Base-by-base conservation (phyloP, 2,329 filamentous ascomycete genomes). In the Triangularia verruculosa region DNA sequence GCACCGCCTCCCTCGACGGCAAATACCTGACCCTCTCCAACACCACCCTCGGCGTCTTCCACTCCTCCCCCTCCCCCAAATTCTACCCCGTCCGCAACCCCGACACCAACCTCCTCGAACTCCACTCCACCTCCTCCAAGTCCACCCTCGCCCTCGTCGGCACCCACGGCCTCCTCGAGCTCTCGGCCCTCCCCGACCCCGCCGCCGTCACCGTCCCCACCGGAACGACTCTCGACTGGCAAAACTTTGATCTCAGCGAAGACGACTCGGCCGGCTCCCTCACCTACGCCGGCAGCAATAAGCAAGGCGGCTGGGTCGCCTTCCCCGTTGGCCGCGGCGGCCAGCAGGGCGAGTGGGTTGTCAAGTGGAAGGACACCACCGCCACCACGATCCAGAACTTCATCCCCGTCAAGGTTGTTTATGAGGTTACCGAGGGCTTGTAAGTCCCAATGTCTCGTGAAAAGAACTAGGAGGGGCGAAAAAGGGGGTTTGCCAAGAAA, bases 341-440 rank as follows among this genome's bases (percentile, higher is more conserved):
- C 55, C 55, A 28, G 28, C 17, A 15, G 20, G 58, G 24, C 47
- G 64, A 34, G 27, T 78, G 73, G 74, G 65, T 65, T 28, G 70
- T 78, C 25, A 75, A 73, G 62, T 79, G 76, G 76, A 74, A 74
- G 51, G 73, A 75, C 65, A 74, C 77, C 77, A 61, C 74, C 70
- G 74, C 61, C 62, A 64, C 73, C 30, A 71, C 74, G 57, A 73
- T 71, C 5, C 63, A 70, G 28, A 70, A 73, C 61, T 78, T 75
- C 69, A 72, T 74, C 69, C 65, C 69, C 5, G 70, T 77, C 57
- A 68, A 74, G 58, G 70, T 78, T 39, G 61, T 72, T 32, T 75
- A 74, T 64, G 73, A 75, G 64, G 54, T 58, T 43, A 64, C 63
- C 43, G 43, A 64, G 55, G 25, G 20, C 12, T 32, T 25, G 15